Conservation (phyloP, 2,329 filamentous ascomycete genomes). For the Leptosphaerulina australis region DNA sequence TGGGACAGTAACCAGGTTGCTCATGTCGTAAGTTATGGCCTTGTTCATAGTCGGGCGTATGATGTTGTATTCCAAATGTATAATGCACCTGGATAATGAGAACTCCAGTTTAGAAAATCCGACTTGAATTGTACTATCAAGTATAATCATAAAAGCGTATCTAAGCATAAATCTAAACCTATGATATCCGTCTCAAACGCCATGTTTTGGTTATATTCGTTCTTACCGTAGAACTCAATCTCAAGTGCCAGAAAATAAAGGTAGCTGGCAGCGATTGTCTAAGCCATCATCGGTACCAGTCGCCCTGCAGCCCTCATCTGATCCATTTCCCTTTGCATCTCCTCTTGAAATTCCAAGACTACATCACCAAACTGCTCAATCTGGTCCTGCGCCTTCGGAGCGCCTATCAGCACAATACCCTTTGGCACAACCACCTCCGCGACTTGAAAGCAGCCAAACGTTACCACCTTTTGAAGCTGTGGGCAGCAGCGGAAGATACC, state of each 20-base stretch:
- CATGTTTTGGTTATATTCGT: not conserved
- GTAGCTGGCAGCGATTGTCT: not conserved
- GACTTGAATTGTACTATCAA: not conserved
- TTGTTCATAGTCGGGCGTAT: slow-evolving; percentile 11
- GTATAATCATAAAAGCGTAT: not conserved
- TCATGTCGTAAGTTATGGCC: slow-evolving; percentile 62
- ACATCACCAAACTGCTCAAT: slow-evolving; percentile 58
- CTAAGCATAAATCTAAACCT: not conserved
- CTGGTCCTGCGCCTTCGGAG: slow-evolving; percentile 62
- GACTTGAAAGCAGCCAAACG: slow-evolving; percentile 68
- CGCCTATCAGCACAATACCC: slow-evolving; percentile 65
- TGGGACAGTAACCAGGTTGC: slow-evolving; percentile 65
- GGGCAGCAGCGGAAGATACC: slow-evolving; percentile 70
- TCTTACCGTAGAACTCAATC: not conserved
- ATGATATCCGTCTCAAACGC: not conserved
- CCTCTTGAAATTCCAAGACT: slow-evolving; percentile 41
- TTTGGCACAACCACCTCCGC: slow-evolving; percentile 61
- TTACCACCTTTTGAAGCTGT: slow-evolving; percentile 61
- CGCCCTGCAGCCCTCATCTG: slow-evolving; percentile 21
- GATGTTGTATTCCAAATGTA: not conserved
- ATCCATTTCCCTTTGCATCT: slow-evolving; percentile 9
- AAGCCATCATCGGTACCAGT: slow-evolving; percentile 35
- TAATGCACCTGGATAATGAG: not conserved
- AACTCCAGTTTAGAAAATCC: too few relatives aligned
- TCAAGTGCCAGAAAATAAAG: not conserved